Evolutionary conservation across 169 alveolate species (phyloP).

Genomic region (Eimeria sp.): DNA sequence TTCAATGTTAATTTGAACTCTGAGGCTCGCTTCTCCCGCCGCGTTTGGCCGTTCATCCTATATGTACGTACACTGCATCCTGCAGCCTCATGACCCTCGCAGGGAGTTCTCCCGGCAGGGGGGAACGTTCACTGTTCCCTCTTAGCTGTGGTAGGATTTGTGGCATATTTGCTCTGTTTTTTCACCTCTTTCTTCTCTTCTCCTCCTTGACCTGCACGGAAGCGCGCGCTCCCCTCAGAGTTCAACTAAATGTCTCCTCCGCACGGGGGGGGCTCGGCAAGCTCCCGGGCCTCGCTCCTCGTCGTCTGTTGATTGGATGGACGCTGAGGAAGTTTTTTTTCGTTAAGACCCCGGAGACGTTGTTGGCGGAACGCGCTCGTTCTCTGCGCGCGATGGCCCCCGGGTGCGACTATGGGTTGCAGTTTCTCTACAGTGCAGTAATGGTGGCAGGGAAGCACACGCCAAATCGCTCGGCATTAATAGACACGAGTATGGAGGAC

Average conservation of each 20-base stretch:
- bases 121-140: neutral
- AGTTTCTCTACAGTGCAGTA: constrained; percentile 16
- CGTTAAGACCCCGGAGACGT: constrained; percentile 3
- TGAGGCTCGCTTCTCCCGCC: neutral
- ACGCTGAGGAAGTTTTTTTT: neutral
- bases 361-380: constrained; percentile 14
- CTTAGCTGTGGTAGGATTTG: neutral
- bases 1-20: neutral
- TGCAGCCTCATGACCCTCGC: neutral
- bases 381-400: constrained; percentile 36
- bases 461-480: neutral
- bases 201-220: neutral
- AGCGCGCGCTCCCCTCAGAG: neutral
- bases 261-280: neutral
- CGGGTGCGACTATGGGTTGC: constrained; percentile 36
- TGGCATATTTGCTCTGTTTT: neutral
- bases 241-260: neutral
- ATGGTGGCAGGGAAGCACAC: constrained; percentile 63
- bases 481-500: constrained; percentile 68
- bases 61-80: neutral
- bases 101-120: neutral
- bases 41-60: neutral
- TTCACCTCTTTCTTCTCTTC: neutral
- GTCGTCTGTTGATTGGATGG: constrained; percentile 34
- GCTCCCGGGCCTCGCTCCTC: constrained; percentile 33